phyloP scores from a whole-genome alignment of 1,284 basidiomycete genomes.

The Tylopilus orsonianus region DNA sequence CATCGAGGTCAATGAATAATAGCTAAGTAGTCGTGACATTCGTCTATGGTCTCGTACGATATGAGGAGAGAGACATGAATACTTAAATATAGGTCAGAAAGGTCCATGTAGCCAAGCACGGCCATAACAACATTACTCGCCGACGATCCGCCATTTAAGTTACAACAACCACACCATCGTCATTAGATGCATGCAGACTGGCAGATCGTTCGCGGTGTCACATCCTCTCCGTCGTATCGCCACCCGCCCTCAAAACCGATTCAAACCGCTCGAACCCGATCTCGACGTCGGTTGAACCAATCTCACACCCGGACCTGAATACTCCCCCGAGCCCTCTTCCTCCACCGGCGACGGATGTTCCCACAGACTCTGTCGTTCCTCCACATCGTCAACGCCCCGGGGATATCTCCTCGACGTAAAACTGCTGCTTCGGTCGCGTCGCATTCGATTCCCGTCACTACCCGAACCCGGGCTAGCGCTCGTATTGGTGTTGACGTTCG shows the following conservation, averaged over 20 bases:
- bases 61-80: too few species aligned
- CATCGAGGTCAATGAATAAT: too few species aligned
- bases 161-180: too few species aligned
- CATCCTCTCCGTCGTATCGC: neutral
- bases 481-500: neutral
- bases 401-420: slow-evolving; percentile 33
- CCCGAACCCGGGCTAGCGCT: neutral
- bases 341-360: slow-evolving; percentile 23
- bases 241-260: slow-evolving; percentile 18
- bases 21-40: too few species aligned
- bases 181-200: too few species aligned
- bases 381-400: slow-evolving; percentile 27
- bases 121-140: too few species aligned
- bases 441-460: neutral
- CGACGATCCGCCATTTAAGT: too few species aligned
- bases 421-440: slow-evolving; percentile 22
- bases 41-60: too few species aligned
- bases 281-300: slow-evolving; percentile 21
- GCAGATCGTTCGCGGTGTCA: neutral
- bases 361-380: slow-evolving; percentile 31
- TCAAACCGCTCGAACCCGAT: neutral
- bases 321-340: slow-evolving; percentile 14
- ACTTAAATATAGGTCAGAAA: too few species aligned
- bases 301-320: slow-evolving; percentile 18
- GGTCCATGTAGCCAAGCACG: too few species aligned